Conservation (phyloP, 2,329 filamentous ascomycete species). For the Botryosphaeria agaves region DNA sequence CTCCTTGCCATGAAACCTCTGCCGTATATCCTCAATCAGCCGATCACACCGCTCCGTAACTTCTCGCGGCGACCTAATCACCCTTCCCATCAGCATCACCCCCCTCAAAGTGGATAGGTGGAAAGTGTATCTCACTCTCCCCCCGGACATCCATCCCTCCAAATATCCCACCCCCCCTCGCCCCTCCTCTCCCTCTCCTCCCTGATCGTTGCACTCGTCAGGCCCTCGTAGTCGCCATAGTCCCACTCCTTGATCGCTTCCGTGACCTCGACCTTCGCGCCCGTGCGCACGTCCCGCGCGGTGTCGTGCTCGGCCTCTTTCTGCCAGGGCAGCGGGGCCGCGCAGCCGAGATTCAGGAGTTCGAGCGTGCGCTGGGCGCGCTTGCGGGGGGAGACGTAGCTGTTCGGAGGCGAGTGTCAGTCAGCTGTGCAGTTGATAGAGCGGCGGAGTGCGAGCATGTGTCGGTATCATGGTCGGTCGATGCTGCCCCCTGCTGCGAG, state of each 20-base stretch:
- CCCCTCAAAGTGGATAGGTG: background rate
- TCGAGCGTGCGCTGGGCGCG: constrained; percentile 84
- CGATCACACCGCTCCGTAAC: constrained; percentile 54
- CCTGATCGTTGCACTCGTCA: constrained; percentile 54
- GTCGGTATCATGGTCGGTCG: background rate
- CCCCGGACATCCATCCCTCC: constrained; percentile 71
- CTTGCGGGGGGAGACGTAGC: constrained; percentile 71
- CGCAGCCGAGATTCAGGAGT: constrained; percentile 57
- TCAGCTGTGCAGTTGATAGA: background rate
- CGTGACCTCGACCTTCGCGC: constrained; percentile 42
- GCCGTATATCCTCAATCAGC: constrained; percentile 54
- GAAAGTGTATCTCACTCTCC: constrained; percentile 45
- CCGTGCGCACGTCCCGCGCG: too few relatives aligned
- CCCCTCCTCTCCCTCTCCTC: constrained; percentile 34
- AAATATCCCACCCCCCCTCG: constrained; percentile 61
- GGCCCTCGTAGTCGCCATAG: constrained; percentile 64
- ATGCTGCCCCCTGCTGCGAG: too few relatives aligned
- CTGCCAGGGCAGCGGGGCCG: constrained; percentile 55
- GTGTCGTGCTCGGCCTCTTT: too few relatives aligned
- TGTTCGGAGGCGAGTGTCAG: constrained; percentile 10
- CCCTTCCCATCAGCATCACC: background rate
- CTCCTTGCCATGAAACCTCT: constrained; percentile 34
- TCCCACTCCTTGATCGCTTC: constrained; percentile 71
- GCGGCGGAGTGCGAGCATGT: background rate
- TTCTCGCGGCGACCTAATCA: constrained; percentile 43